Evolutionary conservation across 306 rosid genomes (phyloP), one percentile per base, ranked within the genome.

Genomic region (Medicago ruthenica): DNA sequence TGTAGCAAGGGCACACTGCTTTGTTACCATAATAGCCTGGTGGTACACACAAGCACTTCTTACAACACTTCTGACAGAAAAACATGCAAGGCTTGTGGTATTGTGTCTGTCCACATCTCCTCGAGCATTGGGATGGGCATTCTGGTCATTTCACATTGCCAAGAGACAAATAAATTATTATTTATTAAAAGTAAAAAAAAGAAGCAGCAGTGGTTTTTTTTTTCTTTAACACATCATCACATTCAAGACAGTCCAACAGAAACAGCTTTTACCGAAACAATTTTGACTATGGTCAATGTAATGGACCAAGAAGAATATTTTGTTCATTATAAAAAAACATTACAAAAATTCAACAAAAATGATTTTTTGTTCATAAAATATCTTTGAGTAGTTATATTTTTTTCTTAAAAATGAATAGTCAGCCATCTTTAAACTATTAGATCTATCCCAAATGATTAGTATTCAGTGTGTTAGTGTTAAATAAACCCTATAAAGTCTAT

Each of bases 41-140:
- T 12, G 84, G 84, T 7, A 80, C 84, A 60, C 84, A 80, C 13
- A 80, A 64, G 80, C 84, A 80, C 12, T 80, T 80, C 40, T 36
- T 80, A 67, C 84, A 80, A 50, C 84, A 80, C 67, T 80, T 80
- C 84, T 80, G 84, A 80, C 84, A 80, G 80, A 75, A 80, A 70
- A 75, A 75, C 84, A 80, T 80, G 80, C 84, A 80, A 45, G 84
- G 84, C 21, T 80, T 80, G 84, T 80, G 84, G 76, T 80, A 80
- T 50, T 80, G 84, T 63, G 84, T 80, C 80, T 27, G 12, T 13
- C 80, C 44, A 60, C 84, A 80, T 27, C 84, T 80, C 84, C 84
- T 80, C 71, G 80, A 8, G 70, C 84, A 80, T 60, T 80, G 84
- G 27, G 84, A 74, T 16, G 84, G 84, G 50, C 84, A 80, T 80